These are phyloP conservation scores for Gossypium davidsonii DNA, from an alignment of 441 rosid genomes.

Conservation along the genomic window DNA sequence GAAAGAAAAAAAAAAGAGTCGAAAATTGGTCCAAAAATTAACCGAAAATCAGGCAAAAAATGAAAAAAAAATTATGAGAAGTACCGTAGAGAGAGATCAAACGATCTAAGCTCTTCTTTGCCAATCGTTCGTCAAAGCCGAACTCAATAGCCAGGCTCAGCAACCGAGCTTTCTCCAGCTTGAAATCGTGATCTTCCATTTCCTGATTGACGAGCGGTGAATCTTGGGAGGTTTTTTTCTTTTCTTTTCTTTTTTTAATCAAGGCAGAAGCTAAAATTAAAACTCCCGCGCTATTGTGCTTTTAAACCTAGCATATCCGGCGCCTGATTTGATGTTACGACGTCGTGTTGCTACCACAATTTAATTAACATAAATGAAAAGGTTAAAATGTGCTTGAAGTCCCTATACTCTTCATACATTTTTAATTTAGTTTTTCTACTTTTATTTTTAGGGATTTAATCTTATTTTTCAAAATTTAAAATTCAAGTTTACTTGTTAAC, in stretches of 20 bases:
- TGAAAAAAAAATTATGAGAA: neutral
- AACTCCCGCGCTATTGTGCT: constrained; percentile 24
- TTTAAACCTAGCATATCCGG: constrained; percentile 11
- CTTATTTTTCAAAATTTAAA: no score
- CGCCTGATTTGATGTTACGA: neutral
- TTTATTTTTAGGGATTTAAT: no score
- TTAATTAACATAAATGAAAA: neutral
- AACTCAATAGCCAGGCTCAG: constrained; percentile 62
- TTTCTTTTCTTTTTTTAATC: neutral
- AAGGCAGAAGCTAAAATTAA: neutral
- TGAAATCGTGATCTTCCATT: constrained; percentile 43
- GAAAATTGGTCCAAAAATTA: neutral
- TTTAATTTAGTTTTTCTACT: no score
- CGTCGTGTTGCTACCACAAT: neutral
- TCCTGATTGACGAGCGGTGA: neutral
- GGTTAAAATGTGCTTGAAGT: no score
- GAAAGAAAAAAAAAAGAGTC: neutral
- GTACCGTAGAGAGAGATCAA: constrained; percentile 85
- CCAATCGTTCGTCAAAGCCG: constrained; percentile 71
- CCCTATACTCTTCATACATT: neutral
- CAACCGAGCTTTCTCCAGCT: constrained; percentile 67
- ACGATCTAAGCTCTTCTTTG: constrained; percentile 58
- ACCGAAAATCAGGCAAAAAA: neutral
- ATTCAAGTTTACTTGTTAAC: no score
- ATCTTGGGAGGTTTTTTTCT: neutral